phyloP scores from a whole-genome alignment of 768 basidiomycete species.

The Leccinum broughii region DNA sequence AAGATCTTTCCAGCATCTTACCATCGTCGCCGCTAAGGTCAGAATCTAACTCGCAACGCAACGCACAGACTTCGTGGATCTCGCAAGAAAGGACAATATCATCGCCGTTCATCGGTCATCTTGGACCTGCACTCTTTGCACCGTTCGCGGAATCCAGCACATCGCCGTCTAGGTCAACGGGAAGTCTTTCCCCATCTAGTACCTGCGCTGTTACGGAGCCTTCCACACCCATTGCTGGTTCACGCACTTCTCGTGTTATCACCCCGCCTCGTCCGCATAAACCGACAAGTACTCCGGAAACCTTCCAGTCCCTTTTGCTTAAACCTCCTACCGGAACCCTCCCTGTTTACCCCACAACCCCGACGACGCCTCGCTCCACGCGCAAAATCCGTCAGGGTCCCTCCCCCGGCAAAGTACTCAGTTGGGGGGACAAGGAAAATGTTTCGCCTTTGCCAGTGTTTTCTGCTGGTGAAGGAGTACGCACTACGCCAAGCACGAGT shows the following conservation, averaged over 20 bases:
- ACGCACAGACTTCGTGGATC: not conserved
- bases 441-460: constrained; percentile 40
- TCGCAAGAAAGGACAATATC: not conserved
- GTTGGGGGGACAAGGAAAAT: constrained; percentile 60
- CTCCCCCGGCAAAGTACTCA: constrained; percentile 42
- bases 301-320: constrained; percentile 33
- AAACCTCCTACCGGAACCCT: constrained; percentile 28
- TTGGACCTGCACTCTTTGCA: constrained; percentile 32
- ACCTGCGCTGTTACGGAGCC: constrained; percentile 15
- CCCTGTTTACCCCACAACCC: constrained; percentile 28
- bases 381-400: constrained; percentile 18
- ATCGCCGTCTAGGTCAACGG: constrained; percentile 5
- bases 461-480: constrained; percentile 49
- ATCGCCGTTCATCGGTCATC: constrained; percentile 28
- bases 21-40: constrained; percentile 7
- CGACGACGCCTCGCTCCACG: constrained; percentile 36
- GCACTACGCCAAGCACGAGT: constrained; percentile 32
- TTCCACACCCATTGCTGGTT: constrained; percentile 28
- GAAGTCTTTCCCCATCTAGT: constrained; percentile 8
- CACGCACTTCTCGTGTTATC: constrained; percentile 22
- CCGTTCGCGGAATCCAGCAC: constrained; percentile 1
- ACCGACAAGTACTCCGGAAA: constrained; percentile 29
- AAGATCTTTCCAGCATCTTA: constrained; percentile 12
- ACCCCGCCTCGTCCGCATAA: constrained; percentile 42
- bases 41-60: constrained; percentile 6